A percentile compares a stretch with the other conserved stretches of the same genome.
These are phyloP conservation scores for Entomortierella beljakovae DNA, from an alignment of 192 early-diverging fungal species.

Conservation along the genomic window DNA sequence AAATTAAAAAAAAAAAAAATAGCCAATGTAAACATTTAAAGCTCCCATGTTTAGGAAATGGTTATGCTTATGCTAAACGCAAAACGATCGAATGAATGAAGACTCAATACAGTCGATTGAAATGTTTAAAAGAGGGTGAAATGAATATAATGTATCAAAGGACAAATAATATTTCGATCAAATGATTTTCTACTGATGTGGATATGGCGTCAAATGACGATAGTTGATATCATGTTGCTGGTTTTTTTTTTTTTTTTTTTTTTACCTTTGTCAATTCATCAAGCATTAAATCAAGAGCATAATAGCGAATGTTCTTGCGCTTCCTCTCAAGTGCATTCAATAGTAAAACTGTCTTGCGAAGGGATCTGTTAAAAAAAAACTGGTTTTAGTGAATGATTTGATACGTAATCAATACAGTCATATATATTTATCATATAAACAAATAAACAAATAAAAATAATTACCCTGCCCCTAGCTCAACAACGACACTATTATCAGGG, in stretches of 20 bases:
- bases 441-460: conserved; percentile 4
- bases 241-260: neutral
- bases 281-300: conserved; percentile 91
- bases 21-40: neutral
- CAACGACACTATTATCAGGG: conserved; percentile 73
- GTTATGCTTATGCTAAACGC: too few species aligned
- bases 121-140: too few species aligned
- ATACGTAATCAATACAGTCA: neutral
- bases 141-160: too few species aligned
- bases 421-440: neutral
- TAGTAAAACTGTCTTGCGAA: conserved; percentile 89
- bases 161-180: too few species aligned
- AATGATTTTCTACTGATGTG: neutral
- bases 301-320: conserved; percentile 78
- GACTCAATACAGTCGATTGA: too few species aligned
- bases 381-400: neutral
- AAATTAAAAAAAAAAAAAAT: neutral
- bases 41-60: neutral
- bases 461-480: conserved; percentile 94
- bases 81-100: too few species aligned
- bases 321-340: conserved; percentile 78
- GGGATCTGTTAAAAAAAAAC: conserved; percentile 61
- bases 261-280: conserved; percentile 70
- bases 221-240: too few species aligned
- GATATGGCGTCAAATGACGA: conserved; percentile 51